Percentiles rank a stretch among this genome's conserved stretches.
Evolutionary conservation across 306 rosid genomes (phyloP).

Genomic region (Trichosanthes truncata): DNA sequence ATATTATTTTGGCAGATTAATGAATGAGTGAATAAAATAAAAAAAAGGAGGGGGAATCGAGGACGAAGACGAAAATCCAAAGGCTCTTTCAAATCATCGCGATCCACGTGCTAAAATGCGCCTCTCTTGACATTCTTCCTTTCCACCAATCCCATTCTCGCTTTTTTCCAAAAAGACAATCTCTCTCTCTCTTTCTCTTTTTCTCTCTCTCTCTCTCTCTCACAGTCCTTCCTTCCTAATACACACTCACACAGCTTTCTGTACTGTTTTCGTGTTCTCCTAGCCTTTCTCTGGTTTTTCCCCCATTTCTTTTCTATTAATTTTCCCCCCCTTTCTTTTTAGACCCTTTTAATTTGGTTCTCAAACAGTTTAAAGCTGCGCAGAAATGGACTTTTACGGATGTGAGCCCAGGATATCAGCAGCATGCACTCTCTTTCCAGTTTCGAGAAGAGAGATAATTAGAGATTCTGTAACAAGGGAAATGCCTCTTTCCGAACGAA

Average conservation of each 20-base stretch:
- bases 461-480: constrained; percentile 13
- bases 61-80: constrained; percentile 5
- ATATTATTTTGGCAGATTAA: background rate
- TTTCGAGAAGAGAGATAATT: constrained; percentile 10
- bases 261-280: constrained; percentile 55
- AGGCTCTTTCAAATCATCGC: constrained; percentile 13
- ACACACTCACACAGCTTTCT: constrained; percentile 4
- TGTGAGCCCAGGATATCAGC: constrained; percentile 48
- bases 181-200: background rate
- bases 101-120: constrained; percentile 45
- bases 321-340: background rate
- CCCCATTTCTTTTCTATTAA: constrained; percentile 12
- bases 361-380: constrained; percentile 70
- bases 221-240: background rate
- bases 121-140: constrained; percentile 14
- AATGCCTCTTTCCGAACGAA: background rate
- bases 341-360: background rate
- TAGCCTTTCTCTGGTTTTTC: constrained; percentile 28
- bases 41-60: background rate
- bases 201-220: background rate
- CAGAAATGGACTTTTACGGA: constrained; percentile 32
- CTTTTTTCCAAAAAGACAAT: background rate
- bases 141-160: background rate
- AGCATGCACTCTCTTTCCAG: constrained; percentile 54
- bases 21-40: background rate